Evolutionary conservation across 2,329 filamentous ascomycete genomes (phyloP).

Genomic region (Alternaria novae-zelandiae): DNA sequence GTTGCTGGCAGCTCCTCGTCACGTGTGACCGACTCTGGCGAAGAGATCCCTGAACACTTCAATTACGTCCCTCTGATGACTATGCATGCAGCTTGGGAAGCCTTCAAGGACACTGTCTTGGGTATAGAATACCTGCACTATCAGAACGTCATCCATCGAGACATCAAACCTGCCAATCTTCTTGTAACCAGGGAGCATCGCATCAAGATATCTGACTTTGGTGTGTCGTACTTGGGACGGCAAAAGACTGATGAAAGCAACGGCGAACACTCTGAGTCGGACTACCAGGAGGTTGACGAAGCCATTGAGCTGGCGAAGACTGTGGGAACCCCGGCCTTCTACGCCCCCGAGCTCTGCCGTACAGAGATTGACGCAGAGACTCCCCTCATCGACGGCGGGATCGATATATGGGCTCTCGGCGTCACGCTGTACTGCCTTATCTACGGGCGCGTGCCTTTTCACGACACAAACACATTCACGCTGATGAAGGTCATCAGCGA

Average conservation of each 20-base stretch:
- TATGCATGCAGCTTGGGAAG: constrained; percentile 77
- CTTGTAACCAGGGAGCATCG: constrained; percentile 83
- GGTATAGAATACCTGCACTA: constrained; percentile 85
- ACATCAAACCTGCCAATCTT: constrained; percentile 75
- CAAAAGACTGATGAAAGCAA: constrained; percentile 80
- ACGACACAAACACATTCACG: constrained; percentile 88
- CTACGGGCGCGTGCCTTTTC: constrained; percentile 90
- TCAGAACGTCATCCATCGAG: constrained; percentile 59
- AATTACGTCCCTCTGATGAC: constrained; percentile 95
- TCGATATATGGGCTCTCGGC: constrained; percentile 96
- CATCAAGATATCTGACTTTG: constrained; percentile 98
- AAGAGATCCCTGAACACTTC: constrained; percentile 81
- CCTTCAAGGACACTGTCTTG: constrained; percentile 90
- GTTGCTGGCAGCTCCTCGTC: constrained; percentile 77
- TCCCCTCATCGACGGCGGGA: constrained; percentile 85
- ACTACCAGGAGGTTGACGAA: constrained; percentile 86
- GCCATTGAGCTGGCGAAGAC: constrained; percentile 97
- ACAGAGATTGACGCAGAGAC: constrained; percentile 72
- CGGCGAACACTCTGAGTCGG: constrained; percentile 77
- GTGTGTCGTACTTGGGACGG: constrained; percentile 94
- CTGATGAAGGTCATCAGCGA: constrained; percentile 92
- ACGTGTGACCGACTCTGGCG: constrained; percentile 50
- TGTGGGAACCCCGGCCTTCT: constrained; percentile 96
- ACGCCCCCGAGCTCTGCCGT: constrained; percentile 94
- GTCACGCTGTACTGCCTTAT: constrained; percentile 96